Percentiles rank a stretch among this genome's conserved stretches.
These are phyloP conservation scores for Tetrahymena borealis DNA, from an alignment of 73 alveolate genomes.

Conservation along the genomic window DNA sequence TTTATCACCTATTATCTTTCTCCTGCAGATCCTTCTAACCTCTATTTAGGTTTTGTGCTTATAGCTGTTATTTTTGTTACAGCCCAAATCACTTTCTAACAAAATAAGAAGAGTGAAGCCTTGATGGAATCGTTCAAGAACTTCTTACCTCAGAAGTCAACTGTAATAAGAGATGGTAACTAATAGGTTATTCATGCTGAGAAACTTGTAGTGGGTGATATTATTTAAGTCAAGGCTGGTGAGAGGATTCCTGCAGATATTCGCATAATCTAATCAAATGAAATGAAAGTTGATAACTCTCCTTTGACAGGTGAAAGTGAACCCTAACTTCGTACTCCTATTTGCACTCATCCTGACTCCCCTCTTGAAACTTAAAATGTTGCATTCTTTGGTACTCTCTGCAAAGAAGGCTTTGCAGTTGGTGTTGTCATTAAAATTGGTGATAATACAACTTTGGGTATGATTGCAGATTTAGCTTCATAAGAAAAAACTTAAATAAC, in stretches of 20 bases:
- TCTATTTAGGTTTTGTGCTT: slow-evolving; percentile 75
- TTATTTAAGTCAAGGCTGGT: slow-evolving; percentile 79
- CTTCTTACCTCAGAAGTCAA: slow-evolving; percentile 48
- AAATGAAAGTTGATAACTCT: slow-evolving; percentile 90
- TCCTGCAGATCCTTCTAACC: slow-evolving; percentile 56
- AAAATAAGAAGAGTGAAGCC: slow-evolving; percentile 77
- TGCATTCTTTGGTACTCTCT: slow-evolving; percentile 85
- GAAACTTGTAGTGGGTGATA: slow-evolving; percentile 93
- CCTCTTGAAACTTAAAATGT: slow-evolving; percentile 82
- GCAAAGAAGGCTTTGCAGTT: slow-evolving; percentile 86
- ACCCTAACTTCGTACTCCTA: slow-evolving; percentile 54
- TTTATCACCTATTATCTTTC: slow-evolving; percentile 72
- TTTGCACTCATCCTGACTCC: slow-evolving; percentile 68
- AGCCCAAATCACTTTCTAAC: slow-evolving; percentile 62
- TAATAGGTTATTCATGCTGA: slow-evolving; percentile 60
- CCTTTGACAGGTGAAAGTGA: slow-evolving; percentile 93
- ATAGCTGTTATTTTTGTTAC: slow-evolving; percentile 73
- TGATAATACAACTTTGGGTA: slow-evolving; percentile 86
- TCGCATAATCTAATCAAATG: slow-evolving; percentile 73
- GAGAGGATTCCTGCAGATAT: slow-evolving; percentile 97
- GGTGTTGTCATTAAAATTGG: slow-evolving; percentile 92
- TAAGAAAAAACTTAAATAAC: slow-evolving; percentile 79
- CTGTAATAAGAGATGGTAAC: slow-evolving; percentile 78
- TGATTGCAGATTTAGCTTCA: slow-evolving; percentile 88
- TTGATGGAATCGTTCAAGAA: slow-evolving; percentile 84